Conservation (phyloP, 208 protist species). For the Strigomonas culicis region DNA sequence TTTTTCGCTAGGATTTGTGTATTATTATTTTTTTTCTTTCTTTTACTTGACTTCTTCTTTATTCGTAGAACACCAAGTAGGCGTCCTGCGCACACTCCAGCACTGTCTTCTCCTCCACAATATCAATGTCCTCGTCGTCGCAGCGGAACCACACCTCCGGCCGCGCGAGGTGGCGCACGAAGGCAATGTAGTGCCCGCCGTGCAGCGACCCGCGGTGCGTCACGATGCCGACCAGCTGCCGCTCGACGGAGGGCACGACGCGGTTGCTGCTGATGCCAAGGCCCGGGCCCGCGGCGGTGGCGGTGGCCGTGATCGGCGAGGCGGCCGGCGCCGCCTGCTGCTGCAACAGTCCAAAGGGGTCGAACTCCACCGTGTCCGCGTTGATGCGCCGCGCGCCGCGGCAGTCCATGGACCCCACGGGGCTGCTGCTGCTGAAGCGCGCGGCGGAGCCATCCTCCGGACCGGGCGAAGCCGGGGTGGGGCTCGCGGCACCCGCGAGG, state of each 20-base stretch:
- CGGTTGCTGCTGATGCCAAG: constrained; percentile 15
- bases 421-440: background rate
- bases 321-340: too few relatives aligned
- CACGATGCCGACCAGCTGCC: constrained; percentile 75
- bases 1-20: background rate
- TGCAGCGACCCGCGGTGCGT: constrained; percentile 79
- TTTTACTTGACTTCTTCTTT: constrained; percentile 13
- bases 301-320: too few relatives aligned
- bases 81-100: constrained; percentile 50
- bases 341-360: too few relatives aligned
- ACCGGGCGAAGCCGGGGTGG: background rate
- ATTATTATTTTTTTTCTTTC: background rate
- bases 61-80: constrained; percentile 88
- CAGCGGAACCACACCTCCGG: constrained; percentile 81
- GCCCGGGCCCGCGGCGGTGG: constrained; percentile 13
- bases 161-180: constrained; percentile 48
- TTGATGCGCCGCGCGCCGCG: background rate
- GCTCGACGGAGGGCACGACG: constrained; percentile 34
- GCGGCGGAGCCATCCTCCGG: background rate
- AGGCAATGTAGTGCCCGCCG: constrained; percentile 87
- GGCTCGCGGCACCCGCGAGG: constrained; percentile 5
- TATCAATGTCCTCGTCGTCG: constrained; percentile 77
- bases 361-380: background rate
- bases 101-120: constrained; percentile 61
- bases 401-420: too few relatives aligned